phyloP scores from a whole-genome alignment of 306 rosid genomes.

The Trifolium repens region DNA sequence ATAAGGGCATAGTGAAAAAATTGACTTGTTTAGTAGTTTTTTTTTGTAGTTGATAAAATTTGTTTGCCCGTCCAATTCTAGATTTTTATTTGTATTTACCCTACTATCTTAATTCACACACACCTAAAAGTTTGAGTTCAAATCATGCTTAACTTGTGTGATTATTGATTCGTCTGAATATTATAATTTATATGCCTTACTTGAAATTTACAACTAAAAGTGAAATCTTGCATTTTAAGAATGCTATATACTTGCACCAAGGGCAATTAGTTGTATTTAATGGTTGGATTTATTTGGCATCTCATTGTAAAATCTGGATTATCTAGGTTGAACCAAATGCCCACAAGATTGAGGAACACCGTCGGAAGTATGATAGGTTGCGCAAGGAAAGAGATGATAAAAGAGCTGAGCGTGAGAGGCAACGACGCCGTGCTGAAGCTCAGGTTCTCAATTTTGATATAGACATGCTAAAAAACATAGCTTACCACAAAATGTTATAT shows the following conservation, averaged over 20 bases:
- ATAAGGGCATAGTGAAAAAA: background rate
- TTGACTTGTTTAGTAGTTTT: background rate
- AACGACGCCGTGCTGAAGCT: constrained; percentile 81
- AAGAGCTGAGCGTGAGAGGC: constrained; percentile 67
- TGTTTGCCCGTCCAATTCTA: background rate
- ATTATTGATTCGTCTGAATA: background rate
- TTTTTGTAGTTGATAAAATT: background rate
- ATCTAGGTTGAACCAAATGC: constrained; percentile 88
- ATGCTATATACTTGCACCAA: background rate
- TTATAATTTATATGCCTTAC: background rate
- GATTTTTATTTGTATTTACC: background rate
- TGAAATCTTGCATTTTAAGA: constrained; percentile 29
- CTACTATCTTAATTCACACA: background rate
- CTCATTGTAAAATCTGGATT: constrained; percentile 38
- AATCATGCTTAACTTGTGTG: background rate
- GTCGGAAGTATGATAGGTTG: constrained; percentile 87
- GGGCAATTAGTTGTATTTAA: background rate
- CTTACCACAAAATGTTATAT: background rate
- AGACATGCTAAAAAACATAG: background rate
- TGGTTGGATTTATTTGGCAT: constrained; percentile 28
- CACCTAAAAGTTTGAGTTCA: background rate
- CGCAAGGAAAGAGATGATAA: constrained; percentile 80
- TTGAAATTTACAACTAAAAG: background rate
- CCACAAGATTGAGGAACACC: constrained; percentile 89
- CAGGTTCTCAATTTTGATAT: constrained; percentile 57